Evolutionary conservation across 2,329 filamentous ascomycete species (phyloP).

Genomic region (Aciculosporium take): DNA sequence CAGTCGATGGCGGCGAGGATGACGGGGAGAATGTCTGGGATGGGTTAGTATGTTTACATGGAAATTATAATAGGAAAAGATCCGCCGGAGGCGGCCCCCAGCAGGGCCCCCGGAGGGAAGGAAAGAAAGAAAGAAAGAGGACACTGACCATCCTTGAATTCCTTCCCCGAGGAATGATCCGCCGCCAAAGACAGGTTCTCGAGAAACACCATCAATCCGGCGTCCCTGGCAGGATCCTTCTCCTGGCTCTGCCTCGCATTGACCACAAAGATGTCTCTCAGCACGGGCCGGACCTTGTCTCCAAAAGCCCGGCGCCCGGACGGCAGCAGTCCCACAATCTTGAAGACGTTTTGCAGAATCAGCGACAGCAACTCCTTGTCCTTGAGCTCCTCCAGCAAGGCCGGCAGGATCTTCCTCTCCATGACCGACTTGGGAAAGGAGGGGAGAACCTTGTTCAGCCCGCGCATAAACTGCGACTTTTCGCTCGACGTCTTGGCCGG

Average conservation of each 20-base stretch:
- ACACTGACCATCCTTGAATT: conserved; percentile 76
- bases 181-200: conserved; percentile 68
- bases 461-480: conserved; percentile 82
- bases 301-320: conserved; percentile 65
- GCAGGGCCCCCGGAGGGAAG: too few relatives aligned
- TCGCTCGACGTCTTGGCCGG: conserved; percentile 85
- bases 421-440: conserved; percentile 89
- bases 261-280: conserved; percentile 70
- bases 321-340: conserved; percentile 67
- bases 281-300: conserved; percentile 69
- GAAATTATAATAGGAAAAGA: too few relatives aligned
- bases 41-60: too few relatives aligned
- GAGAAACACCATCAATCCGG: conserved; percentile 79
- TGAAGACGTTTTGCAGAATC: conserved; percentile 84
- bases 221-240: conserved; percentile 70
- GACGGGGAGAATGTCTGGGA: conserved; percentile 70
- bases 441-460: conserved; percentile 70
- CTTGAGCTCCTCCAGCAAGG: conserved; percentile 82
- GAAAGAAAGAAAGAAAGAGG: neutral
- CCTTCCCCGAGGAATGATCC: conserved; percentile 72
- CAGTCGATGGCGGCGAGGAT: conserved; percentile 75
- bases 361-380: conserved; percentile 74
- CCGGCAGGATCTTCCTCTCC: conserved; percentile 86
- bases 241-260: conserved; percentile 47
- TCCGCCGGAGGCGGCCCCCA: too few relatives aligned